A percentile compares a stretch with the other conserved stretches of the same genome.
Evolutionary conservation across 2,329 filamentous ascomycete species (phyloP).

Genomic region (Gremmenia infestans): DNA sequence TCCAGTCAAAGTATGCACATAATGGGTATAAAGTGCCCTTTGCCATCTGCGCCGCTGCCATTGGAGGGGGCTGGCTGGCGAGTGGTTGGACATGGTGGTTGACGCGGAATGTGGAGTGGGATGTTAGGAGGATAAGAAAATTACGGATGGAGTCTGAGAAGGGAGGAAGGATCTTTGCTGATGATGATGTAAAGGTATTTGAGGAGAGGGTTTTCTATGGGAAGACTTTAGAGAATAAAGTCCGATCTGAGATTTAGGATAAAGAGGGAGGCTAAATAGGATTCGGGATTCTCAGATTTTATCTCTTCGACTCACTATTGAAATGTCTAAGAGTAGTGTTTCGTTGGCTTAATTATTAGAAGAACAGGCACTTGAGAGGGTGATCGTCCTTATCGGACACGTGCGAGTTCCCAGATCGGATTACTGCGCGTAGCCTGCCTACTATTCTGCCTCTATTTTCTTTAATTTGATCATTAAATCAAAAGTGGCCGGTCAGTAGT

Average conservation of each 20-base stretch:
- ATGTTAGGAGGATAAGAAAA: conserved; percentile 32
- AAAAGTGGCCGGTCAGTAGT: background rate
- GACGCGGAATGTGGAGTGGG: conserved; percentile 37
- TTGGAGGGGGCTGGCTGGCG: conserved; percentile 33
- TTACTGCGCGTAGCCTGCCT: no score
- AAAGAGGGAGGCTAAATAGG: background rate
- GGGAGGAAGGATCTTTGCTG: conserved; percentile 26
- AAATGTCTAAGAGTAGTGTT: no score
- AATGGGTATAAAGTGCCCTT: conserved; percentile 37
- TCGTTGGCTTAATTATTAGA: no score
- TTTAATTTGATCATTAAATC: background rate
- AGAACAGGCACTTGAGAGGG: no score
- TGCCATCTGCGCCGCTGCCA: conserved; percentile 34
- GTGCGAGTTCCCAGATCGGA: no score
- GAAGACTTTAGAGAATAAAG: conserved; percentile 2
- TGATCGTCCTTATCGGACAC: no score
- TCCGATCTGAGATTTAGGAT: background rate
- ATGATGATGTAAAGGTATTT: conserved; percentile 29
- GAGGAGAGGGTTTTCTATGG: conserved; percentile 20
- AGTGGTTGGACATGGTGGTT: conserved; percentile 39
- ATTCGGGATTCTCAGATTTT: no score
- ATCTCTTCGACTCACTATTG: no score
- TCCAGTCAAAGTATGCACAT: conserved; percentile 38
- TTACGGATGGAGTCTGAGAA: conserved; percentile 29
- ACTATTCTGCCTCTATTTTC: no score